Conservation (phyloP, 2,329 filamentous ascomycete genomes). For the Alternaria arbusti region DNA sequence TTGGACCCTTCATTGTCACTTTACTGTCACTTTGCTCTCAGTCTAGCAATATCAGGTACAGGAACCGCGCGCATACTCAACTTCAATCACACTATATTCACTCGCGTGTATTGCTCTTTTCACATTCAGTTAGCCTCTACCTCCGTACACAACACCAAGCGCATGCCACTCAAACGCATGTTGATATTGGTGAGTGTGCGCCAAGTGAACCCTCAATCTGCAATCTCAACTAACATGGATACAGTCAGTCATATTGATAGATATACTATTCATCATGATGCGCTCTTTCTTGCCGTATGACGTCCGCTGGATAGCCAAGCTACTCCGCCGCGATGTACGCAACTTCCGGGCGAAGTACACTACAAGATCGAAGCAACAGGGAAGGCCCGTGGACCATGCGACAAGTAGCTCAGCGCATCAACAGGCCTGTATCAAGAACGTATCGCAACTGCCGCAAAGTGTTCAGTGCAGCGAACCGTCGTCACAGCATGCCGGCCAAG, state of each 20-base stretch:
- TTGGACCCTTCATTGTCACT: neutral
- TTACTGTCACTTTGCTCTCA: neutral
- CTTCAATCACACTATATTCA: neutral
- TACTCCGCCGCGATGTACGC: constrained; percentile 29
- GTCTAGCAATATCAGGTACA: neutral
- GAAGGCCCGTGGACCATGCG: neutral
- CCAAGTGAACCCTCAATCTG: neutral
- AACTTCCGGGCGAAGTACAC: constrained; percentile 8
- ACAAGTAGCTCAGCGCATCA: neutral
- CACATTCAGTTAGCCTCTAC: neutral
- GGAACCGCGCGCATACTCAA: neutral
- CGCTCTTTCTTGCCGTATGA: constrained; percentile 5
- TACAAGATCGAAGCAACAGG: constrained; percentile 5
- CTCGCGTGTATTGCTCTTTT: neutral
- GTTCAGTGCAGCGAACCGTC: neutral
- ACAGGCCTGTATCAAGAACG: neutral
- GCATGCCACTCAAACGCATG: neutral
- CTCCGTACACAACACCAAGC: neutral
- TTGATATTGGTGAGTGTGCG: neutral
- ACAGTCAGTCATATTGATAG: neutral
- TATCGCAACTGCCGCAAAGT: neutral
- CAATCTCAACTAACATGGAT: neutral
- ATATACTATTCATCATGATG: neutral
- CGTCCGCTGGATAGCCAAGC: constrained; percentile 15
- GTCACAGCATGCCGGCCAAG: neutral